Percentiles rank a stretch among this genome's conserved stretches.
phyloP scores from a whole-genome alignment of 257 asterid genomes.

The Ocimum tenuiflorum region DNA sequence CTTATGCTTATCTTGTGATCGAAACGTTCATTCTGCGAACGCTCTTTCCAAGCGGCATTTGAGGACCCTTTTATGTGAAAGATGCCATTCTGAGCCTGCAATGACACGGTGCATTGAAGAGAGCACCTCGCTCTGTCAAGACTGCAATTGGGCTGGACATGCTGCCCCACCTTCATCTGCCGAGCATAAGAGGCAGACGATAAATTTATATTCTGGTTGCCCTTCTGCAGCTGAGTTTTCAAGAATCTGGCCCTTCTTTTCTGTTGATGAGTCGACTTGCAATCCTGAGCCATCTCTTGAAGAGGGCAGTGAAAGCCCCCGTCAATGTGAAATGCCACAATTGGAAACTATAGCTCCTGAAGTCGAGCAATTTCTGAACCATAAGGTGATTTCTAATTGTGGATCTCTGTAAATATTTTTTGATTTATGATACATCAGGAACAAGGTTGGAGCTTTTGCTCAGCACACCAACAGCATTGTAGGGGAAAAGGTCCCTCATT shows the following conservation, averaged over 20 bases:
- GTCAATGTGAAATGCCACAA: not conserved
- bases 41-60: constrained; percentile 56
- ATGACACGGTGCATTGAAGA: constrained; percentile 41
- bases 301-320: constrained; percentile 20
- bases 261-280: constrained; percentile 21
- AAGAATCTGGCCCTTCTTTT: constrained; percentile 52
- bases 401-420: constrained; percentile 2
- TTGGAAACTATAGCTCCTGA: constrained; percentile 27
- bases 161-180: constrained; percentile 16
- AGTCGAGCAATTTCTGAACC: constrained; percentile 16
- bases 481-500: constrained; percentile 36
- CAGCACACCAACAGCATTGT: constrained; percentile 48
- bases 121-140: constrained; percentile 54
- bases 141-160: constrained; percentile 45
- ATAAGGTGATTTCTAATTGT: constrained; percentile 32
- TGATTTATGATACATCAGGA: constrained; percentile 21
- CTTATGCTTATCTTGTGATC: constrained; percentile 64
- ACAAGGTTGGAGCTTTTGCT: constrained; percentile 26
- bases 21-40: constrained; percentile 63
- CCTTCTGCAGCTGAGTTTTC: constrained; percentile 66
- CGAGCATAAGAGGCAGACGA: constrained; percentile 34
- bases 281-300: constrained; percentile 26
- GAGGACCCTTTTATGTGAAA: constrained; percentile 54
- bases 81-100: constrained; percentile 48
- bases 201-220: constrained; percentile 54